Evolutionary conservation across 495 filamentous ascomycete genomes (phyloP).

Genomic region (Penicillium malachiteum): DNA sequence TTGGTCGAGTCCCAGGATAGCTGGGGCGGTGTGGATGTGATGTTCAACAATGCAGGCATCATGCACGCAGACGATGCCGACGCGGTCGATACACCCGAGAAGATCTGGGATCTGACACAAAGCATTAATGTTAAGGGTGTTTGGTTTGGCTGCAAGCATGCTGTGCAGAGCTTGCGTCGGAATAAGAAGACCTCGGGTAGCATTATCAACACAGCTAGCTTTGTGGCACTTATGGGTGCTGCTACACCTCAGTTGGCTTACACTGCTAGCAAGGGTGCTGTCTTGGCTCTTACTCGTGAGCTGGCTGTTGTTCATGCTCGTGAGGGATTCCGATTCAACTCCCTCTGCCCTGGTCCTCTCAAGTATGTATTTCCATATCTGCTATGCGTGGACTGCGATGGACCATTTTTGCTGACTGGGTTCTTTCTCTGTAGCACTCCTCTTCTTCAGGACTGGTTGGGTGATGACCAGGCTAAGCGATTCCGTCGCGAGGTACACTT

Average conservation of each 20-base stretch:
- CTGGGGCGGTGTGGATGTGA: conserved; percentile 89
- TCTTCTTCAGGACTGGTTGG: conserved; percentile 69
- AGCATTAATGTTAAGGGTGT: conserved; percentile 98
- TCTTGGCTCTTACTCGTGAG: conserved; percentile 79
- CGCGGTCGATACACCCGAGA: conserved; percentile 78
- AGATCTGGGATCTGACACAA: conserved; percentile 93
- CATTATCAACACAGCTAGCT: conserved; percentile 92
- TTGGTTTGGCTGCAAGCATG: conserved; percentile 94
- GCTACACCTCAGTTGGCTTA: conserved; percentile 95
- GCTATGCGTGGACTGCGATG: background rate
- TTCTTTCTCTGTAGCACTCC: conserved; percentile 1
- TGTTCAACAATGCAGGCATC: conserved; percentile 99
- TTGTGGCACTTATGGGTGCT: conserved; percentile 87
- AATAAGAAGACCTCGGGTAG: conserved; percentile 67
- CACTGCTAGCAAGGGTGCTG: conserved; percentile 90
- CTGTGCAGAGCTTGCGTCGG: conserved; percentile 70
- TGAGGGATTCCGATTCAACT: conserved; percentile 86
- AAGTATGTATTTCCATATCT: conserved; percentile 52
- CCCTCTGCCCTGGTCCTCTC: conserved; percentile 88
- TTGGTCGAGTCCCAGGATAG: conserved; percentile 66
- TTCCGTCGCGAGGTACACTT: conserved; percentile 89
- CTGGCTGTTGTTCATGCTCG: conserved; percentile 80
- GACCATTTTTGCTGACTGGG: background rate
- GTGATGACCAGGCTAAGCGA: conserved; percentile 83
- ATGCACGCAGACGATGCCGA: conserved; percentile 91